Conservation (phyloP, 495 filamentous ascomycete species). For the Lepidopterella palustris region DNA sequence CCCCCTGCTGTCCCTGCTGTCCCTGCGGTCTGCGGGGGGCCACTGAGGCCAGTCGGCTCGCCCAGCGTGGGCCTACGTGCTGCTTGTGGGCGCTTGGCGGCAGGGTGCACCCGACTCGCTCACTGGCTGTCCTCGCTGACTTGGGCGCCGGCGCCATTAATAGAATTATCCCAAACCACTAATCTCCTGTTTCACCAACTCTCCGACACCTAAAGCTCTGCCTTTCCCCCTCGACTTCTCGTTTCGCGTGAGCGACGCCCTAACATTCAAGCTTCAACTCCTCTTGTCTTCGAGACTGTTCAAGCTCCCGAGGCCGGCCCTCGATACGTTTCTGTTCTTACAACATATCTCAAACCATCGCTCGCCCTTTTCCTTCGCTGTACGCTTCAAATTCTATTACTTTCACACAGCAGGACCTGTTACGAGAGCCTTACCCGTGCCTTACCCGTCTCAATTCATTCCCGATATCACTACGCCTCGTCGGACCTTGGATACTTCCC, state of each 20-base stretch:
- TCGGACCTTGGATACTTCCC: conserved; percentile 22
- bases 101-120: conserved; percentile 5
- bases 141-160: conserved; percentile 8
- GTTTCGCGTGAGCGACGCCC: conserved; percentile 28
- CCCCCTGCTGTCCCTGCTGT: conserved; percentile 1
- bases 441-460: conserved; percentile 27
- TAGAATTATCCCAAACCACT: conserved; percentile 27
- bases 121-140: conserved; percentile 12
- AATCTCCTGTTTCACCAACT: conserved; percentile 31
- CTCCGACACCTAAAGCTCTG: conserved; percentile 29
- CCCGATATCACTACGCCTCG: conserved; percentile 8
- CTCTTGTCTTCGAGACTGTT: conserved; percentile 21
- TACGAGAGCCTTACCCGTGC: conserved; percentile 30
- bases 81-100: conserved; percentile 9
- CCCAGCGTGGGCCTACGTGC: not conserved
- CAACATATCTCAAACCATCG: conserved; percentile 31
- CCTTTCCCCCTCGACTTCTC: conserved; percentile 24
- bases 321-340: conserved; percentile 31
- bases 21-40: too few relatives aligned
- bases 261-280: conserved; percentile 19
- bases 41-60: too few relatives aligned
- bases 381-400: conserved; percentile 31
- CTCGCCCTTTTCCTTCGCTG: conserved; percentile 30
- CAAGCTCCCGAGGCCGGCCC: conserved; percentile 31
- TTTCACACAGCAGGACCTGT: conserved; percentile 31